Evolutionary conservation across 495 filamentous ascomycete species (phyloP), one percentile per base, ranked within the genome.

Genomic region (Hamigera avellanea): DNA sequence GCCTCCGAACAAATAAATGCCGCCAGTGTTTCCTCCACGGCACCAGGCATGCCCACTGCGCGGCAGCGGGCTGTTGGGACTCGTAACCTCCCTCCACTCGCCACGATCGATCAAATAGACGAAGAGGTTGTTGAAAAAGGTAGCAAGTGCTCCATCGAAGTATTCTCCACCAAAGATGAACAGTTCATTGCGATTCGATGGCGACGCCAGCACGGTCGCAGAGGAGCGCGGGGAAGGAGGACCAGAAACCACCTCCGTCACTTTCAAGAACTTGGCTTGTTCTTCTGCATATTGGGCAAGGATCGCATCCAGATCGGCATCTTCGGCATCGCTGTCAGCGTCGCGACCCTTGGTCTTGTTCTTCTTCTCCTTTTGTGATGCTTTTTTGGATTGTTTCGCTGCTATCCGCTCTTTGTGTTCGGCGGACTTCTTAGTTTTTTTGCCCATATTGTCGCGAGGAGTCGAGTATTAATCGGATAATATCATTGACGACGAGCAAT

Each of bases 271-370:
- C 47, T 81, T 79, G 38, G 91, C 88, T 65, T 98, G 91, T 60
- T 87, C 61, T 40, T 68, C 66, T 15, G 69, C 66, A 52, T 94
- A 96, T 59, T 91, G 85, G 13, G 86, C 87, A 9, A 96, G 78
- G n/a, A 98, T 86, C n/a, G 80, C 76, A 56, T 98, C 91, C 28
- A 98, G 66, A 60, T 98, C 91, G n/a, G 88, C 76, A 46, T 95
- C 86, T 61, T 94, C 86, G 26, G 66, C 82, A 51, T 91, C 83
- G 53, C 81, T 86, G 50, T 86, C 83, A 16, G 74, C 78, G 46
- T 72, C 66, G 23, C 53, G 51, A 48, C 63, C 62, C 45, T 72
- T 73, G 19, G 64, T 56, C 59, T 81, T 83, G 35, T 67, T 62
- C 54, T 69, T 78, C 67, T 86, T 88, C 66, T 87, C 84, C 59